Base-by-base conservation (phyloP, 1,139 yeast species). In the Candida dubliniensis region DNA sequence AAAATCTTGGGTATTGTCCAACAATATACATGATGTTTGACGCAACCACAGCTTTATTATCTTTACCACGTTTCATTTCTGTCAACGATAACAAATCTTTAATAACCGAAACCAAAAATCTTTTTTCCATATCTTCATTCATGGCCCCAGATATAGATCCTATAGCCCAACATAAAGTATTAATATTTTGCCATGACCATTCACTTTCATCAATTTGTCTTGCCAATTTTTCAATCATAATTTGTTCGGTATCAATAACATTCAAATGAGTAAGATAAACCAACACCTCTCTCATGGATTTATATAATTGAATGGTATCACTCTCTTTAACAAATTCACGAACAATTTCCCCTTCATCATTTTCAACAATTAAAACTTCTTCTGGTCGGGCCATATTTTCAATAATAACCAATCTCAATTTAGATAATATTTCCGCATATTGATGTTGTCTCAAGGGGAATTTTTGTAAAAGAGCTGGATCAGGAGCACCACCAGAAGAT, bases 101-200 rank as follows among this genome's bases (percentile, higher is more conserved):
- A 56, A 93, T 91, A 31, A 95, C 98, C 18, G 88, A 79, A 37
- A 93, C 97, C 53, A 93, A 77, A 63, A 93, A 93, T 57, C 95
- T 79, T 69, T 91, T 93, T 66, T 93, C 99, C 81, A 93, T 87
- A 56, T 90, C 97, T 69, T 93, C 98, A 63, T 88, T 90, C 99
- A 93, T 93, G 1, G 99, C 89, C 63, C 99, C 99, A 2, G 97
- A 89, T 49, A 95, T 93, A 12, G 98, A 91, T 48, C 99, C 99
- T 64, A 93, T 95, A 6, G 99, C 99, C 99, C 99, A 93, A 74
- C 99, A 93, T 54, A 93, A 74, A 1, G 98, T 93, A 64, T 93
- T 93, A 58, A 93, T 87, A 61, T 91, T 93, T 64, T 90, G 95
- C 98, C 99, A 93, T 31, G 98, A 91, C 99, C 99, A 93, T 69